Evolutionary conservation across 2,329 filamentous ascomycete genomes (phyloP), one percentile per base, ranked within the genome.

Genomic region (Fusarium chaquense): DNA sequence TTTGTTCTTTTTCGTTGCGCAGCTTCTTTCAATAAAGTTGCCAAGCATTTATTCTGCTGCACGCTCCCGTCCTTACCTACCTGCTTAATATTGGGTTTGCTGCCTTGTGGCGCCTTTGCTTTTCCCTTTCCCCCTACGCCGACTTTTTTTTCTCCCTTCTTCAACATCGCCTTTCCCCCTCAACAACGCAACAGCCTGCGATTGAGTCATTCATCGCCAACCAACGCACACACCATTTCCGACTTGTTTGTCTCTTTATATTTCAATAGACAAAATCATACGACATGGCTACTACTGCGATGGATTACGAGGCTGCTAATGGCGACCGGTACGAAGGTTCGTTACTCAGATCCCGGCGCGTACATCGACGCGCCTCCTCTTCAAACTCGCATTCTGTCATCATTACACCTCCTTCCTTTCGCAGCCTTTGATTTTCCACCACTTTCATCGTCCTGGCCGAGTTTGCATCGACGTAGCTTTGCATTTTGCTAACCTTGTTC

Each of bases 221-320:
- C 64, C 65, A 67, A 58, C 58, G 58, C 70, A 68, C 56, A 62
- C 45, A 43, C 62, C 62, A 67, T 53, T 55, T 41, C 38, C 47
- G 62, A 70, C 64, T 62, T 50, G 67, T 64, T 65, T 61, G 59
- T 59, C 51, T 51, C 49, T 58, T 49, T 52, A 50, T 24, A 33
- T 40, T 73, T 47, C 47, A 56, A 60, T 53, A 51, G 45, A 54
- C 49, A 57, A 52, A 61, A 49, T 18, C 32, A 60, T 50, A 61
- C 62, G 78, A 70, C 71, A 89, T 89, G 87, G 87, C 87, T 59
- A 89, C 88, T 69, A 88, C 87, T 43, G 86, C 88, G 71, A 91
- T 91, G 89, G 89, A 91, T 77, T 91, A 91, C 79, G 89, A 91
- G 79, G 87, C 86, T 77, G 87, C 88, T 70, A 90, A 89, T 75